Conservation (phyloP, 164 flowering plant species). For the Nymphaea thermarum region DNA sequence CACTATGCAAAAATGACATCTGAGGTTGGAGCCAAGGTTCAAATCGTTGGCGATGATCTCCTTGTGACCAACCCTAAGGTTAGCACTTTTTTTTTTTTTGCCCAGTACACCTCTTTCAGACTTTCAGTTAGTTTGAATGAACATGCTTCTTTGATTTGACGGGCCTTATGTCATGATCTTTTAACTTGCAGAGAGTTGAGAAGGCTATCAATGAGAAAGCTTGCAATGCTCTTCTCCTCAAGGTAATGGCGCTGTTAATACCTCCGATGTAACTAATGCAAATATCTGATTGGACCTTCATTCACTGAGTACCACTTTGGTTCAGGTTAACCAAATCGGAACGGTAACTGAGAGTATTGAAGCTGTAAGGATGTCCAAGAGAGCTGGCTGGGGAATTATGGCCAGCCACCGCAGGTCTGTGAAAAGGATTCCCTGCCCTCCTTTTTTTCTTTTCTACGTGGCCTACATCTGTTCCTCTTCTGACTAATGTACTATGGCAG, state of each 20-base stretch:
- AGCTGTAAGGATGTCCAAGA: slow-evolving; percentile 31
- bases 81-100: neutral
- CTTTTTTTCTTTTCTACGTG: too few relatives aligned
- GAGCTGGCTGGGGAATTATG: slow-evolving; percentile 39
- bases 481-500: slow-evolving; percentile 7
- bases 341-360: slow-evolving; percentile 36
- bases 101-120: neutral
- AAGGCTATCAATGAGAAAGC: slow-evolving; percentile 51
- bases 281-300: neutral
- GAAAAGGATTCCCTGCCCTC: neutral
- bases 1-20: slow-evolving; percentile 26
- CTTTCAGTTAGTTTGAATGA: neutral
- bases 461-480: too few relatives aligned
- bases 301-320: neutral
- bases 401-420: slow-evolving; percentile 27
- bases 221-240: slow-evolving; percentile 55
- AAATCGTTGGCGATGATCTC: slow-evolving; percentile 34
- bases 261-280: neutral
- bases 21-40: slow-evolving; percentile 27
- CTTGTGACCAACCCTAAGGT: slow-evolving; percentile 34
- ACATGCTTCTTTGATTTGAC: too few relatives aligned
- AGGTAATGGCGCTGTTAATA: slow-evolving; percentile 17
- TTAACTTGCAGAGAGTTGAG: slow-evolving; percentile 28
- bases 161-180: neutral
- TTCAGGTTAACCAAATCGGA: slow-evolving; percentile 30